A percentile compares a stretch with the other conserved stretches of the same genome.
phyloP scores from a whole-genome alignment of 2,329 filamentous ascomycete genomes.

The Pestalotiopsis sp. region DNA sequence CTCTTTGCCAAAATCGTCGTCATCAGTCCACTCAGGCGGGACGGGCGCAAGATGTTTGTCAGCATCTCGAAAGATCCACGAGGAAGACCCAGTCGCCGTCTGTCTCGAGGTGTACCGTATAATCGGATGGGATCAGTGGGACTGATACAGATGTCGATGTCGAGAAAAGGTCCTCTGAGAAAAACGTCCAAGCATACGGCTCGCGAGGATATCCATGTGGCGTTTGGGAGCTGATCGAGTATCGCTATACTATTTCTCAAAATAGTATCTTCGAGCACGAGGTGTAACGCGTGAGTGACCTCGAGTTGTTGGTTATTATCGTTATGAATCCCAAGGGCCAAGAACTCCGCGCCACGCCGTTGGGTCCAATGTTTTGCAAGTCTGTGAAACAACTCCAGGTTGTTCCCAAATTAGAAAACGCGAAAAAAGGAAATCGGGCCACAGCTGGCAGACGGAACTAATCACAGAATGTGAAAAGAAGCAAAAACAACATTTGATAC shows the following conservation, averaged over 20 bases:
- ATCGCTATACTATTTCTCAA: background rate
- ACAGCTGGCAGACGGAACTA: background rate
- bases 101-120: background rate
- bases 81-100: background rate
- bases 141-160: background rate
- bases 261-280: background rate
- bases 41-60: background rate
- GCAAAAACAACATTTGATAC: background rate
- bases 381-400: background rate
- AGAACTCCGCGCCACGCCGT: background rate
- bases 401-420: background rate
- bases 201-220: background rate
- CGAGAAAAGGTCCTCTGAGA: background rate
- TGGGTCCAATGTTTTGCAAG: background rate
- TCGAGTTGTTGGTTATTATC: background rate
- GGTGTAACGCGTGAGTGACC: background rate
- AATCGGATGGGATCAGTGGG: background rate
- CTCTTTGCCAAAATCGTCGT: constrained; percentile 6
- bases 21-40: background rate
- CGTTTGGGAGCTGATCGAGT: background rate
- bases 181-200: background rate
- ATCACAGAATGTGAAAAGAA: background rate
- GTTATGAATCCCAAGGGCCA: background rate
- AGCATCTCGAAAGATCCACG: background rate
- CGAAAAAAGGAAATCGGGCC: background rate